These are phyloP conservation scores for Populus tremula DNA, from an alignment of 345 rosid genomes.

Conservation along the genomic window DNA sequence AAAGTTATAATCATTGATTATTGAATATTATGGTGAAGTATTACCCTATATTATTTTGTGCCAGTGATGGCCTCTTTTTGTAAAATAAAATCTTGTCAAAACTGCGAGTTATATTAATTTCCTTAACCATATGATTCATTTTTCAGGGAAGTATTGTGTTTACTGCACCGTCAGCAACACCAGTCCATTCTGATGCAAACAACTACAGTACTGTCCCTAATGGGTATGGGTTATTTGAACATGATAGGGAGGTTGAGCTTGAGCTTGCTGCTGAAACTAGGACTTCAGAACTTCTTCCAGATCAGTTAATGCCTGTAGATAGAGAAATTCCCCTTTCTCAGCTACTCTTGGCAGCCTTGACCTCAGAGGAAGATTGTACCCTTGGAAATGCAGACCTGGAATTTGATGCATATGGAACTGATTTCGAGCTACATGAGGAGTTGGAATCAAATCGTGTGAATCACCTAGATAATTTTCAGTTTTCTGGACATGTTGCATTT, in stretches of 20 bases:
- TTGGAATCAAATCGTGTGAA: constrained; percentile 52
- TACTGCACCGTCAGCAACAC: constrained; percentile 19
- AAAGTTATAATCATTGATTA: neutral
- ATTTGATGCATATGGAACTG: constrained; percentile 51
- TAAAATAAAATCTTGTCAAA: neutral
- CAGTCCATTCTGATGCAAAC: constrained; percentile 27
- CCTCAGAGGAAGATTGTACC: constrained; percentile 63
- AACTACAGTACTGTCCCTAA: constrained; percentile 19
- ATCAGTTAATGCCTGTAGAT: constrained; percentile 29
- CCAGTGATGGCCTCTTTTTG: neutral
- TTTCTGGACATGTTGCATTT: constrained; percentile 27
- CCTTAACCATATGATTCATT: neutral
- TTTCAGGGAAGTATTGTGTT: constrained; percentile 44
- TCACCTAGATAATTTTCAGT: constrained; percentile 43
- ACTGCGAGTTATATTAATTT: neutral
- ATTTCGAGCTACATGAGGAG: constrained; percentile 54
- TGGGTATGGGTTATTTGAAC: constrained; percentile 37
- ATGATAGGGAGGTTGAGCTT: constrained; percentile 26
- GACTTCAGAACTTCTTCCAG: constrained; percentile 33
- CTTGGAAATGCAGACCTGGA: constrained; percentile 47
- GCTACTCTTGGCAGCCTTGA: constrained; percentile 79
- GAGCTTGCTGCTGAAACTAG: constrained; percentile 22
- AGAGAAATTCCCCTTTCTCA: constrained; percentile 63
- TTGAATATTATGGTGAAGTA: neutral
- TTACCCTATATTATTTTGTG: neutral